Evolutionary conservation across 345 rosid species (phyloP).

Genomic region (Sisymbrium irio): DNA sequence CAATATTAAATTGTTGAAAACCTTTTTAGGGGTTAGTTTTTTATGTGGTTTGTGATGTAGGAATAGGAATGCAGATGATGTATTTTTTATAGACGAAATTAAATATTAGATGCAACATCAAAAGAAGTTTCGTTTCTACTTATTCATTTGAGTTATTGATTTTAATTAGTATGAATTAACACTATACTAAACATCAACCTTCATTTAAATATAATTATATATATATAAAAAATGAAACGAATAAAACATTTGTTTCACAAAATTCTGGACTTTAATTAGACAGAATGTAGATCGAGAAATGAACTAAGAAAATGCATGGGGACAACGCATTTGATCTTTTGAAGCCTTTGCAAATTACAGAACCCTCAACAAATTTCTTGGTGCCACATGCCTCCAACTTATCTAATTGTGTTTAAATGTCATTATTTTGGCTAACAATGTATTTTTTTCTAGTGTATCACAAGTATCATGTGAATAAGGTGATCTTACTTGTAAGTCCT

Average conservation of each 20-base stretch:
- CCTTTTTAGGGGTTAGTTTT: neutral
- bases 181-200: neutral
- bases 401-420: neutral
- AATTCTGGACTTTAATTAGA: neutral
- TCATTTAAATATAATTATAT: too few relatives aligned
- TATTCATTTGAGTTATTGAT: neutral
- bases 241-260: neutral
- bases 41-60: neutral
- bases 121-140: neutral
- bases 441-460: constrained; percentile 1
- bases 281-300: neutral
- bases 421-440: neutral
- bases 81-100: neutral
- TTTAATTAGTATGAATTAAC: neutral
- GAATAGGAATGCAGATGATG: neutral
- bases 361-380: neutral
- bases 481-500: constrained; percentile 3
- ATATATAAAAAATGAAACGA: neutral
- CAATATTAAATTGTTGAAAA: neutral
- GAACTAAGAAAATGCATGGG: neutral
- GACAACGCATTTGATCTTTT: neutral
- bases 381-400: neutral
- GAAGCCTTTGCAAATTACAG: neutral
- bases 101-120: neutral
- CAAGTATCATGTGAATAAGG: constrained; percentile 18